phyloP scores from a whole-genome alignment of 441 rosid species.

The Mallotus repandus region DNA sequence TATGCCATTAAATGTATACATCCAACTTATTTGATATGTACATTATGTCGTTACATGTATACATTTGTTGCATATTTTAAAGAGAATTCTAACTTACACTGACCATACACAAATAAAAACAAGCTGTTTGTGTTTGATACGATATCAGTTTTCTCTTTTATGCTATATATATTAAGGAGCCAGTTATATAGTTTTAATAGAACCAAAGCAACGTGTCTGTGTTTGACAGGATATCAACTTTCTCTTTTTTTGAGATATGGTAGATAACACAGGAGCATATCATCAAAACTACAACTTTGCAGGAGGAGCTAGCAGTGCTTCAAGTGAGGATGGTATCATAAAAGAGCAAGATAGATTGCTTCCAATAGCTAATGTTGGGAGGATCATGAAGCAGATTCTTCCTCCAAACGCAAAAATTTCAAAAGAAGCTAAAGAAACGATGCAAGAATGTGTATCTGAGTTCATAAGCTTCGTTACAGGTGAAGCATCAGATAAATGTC shows the following conservation, averaged over 20 bases:
- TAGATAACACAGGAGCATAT: slow-evolving; percentile 29
- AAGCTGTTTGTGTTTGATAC: too few species aligned
- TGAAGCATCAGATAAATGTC: slow-evolving; percentile 92
- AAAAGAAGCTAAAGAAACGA: slow-evolving; percentile 79
- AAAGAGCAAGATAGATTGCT: slow-evolving; percentile 77
- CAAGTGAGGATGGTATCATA: slow-evolving; percentile 37
- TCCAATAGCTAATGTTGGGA: slow-evolving; percentile 78
- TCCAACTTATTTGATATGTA: too few species aligned
- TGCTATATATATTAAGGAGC: too few species aligned
- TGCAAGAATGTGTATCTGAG: slow-evolving; percentile 94
- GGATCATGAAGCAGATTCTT: slow-evolving; percentile 77
- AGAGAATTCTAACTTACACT: too few species aligned
- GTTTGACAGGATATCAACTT: slow-evolving; percentile 37
- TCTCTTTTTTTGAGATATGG: slow-evolving; percentile 29
- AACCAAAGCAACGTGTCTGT: slow-evolving; percentile 30
- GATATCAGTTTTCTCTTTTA: too few species aligned
- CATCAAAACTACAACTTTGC: slow-evolving; percentile 27
- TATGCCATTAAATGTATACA: too few species aligned
- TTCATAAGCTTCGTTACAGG: slow-evolving; percentile 85
- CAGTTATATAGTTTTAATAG: not conserved
- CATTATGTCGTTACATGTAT: too few species aligned
- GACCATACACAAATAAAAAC: too few species aligned
- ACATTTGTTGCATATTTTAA: too few species aligned
- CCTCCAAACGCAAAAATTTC: slow-evolving; percentile 84
- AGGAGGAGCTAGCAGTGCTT: slow-evolving; percentile 19